Percentiles rank a stretch among this genome's conserved stretches.
Conservation (phyloP, 371 early-diverging fungal genomes). For the Actinomortierella ambigua region DNA sequence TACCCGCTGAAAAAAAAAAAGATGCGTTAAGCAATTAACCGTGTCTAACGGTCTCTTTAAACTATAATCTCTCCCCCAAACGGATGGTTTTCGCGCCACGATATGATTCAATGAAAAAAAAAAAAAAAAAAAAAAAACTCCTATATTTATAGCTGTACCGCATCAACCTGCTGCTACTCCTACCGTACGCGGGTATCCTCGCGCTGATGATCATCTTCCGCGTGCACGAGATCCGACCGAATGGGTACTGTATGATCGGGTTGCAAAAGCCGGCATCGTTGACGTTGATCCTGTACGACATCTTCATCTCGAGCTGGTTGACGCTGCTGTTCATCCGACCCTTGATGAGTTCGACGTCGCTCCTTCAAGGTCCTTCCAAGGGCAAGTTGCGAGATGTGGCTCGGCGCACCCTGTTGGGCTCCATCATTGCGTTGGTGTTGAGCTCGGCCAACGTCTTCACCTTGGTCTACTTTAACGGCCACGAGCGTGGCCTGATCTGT, state of each 20-base stretch:
- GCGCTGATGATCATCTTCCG: slow-evolving; percentile 50
- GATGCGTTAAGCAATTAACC: no score
- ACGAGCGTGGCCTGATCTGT: slow-evolving; percentile 50
- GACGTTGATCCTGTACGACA: slow-evolving; percentile 54
- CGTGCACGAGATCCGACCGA: slow-evolving; percentile 20
- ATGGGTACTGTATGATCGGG: slow-evolving; percentile 53
- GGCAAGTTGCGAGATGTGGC: slow-evolving; percentile 53
- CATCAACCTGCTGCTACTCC: slow-evolving; percentile 48
- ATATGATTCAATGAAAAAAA: neutral
- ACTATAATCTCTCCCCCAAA: no score
- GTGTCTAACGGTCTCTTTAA: no score
- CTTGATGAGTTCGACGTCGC: slow-evolving; percentile 41
- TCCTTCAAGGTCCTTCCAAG: slow-evolving; percentile 41
- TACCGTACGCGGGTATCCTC: slow-evolving; percentile 51
- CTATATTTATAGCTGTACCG: slow-evolving; percentile 42
- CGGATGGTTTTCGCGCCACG: no score
- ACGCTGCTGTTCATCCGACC: slow-evolving; percentile 52
- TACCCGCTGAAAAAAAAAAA: no score
- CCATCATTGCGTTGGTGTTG: slow-evolving; percentile 42
- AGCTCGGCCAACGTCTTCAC: slow-evolving; percentile 50
- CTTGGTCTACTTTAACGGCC: slow-evolving; percentile 46
- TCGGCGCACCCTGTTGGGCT: slow-evolving; percentile 51
- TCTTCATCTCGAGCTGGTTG: slow-evolving; percentile 46
- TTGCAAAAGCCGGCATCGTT: slow-evolving; percentile 50
- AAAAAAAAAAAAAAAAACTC: neutral